Conservation (phyloP, 2,329 filamentous ascomycete genomes). For the Emydomyces testavorans region DNA sequence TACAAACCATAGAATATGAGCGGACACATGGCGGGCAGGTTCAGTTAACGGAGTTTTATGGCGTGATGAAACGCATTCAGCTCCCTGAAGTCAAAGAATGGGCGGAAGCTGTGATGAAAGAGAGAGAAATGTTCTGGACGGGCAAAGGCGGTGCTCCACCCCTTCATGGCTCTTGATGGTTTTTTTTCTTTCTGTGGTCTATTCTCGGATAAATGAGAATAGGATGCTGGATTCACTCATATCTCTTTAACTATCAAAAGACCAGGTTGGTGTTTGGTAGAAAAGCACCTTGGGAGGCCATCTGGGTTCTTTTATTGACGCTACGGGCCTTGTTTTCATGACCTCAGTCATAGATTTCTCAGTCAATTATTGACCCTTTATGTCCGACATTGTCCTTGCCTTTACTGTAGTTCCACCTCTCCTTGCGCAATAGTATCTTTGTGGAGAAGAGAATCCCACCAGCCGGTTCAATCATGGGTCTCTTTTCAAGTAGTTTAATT, state of each 20-base stretch:
- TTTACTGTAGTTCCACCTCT: no score
- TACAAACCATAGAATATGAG: constrained; percentile 98
- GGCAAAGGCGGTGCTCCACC: constrained; percentile 26
- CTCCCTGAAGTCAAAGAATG: constrained; percentile 70
- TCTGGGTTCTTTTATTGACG: neutral
- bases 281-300: neutral
- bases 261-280: no score
- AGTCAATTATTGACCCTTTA: no score
- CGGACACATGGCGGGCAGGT: constrained; percentile 51
- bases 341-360: neutral
- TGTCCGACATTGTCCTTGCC: no score
- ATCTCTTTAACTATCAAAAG: neutral
- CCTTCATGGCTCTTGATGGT: neutral
- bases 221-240: neutral
- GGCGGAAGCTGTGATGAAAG: constrained; percentile 63
- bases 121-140: constrained; percentile 64
- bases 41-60: constrained; percentile 77
- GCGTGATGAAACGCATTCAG: constrained; percentile 61
- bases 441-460: neutral
- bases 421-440: neutral
- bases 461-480: neutral
- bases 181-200: neutral
- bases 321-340: neutral
- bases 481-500: neutral
- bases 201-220: neutral